Conservation (phyloP, 2,329 filamentous ascomycete genomes). For the Ophiosphaerella herpotricha region DNA sequence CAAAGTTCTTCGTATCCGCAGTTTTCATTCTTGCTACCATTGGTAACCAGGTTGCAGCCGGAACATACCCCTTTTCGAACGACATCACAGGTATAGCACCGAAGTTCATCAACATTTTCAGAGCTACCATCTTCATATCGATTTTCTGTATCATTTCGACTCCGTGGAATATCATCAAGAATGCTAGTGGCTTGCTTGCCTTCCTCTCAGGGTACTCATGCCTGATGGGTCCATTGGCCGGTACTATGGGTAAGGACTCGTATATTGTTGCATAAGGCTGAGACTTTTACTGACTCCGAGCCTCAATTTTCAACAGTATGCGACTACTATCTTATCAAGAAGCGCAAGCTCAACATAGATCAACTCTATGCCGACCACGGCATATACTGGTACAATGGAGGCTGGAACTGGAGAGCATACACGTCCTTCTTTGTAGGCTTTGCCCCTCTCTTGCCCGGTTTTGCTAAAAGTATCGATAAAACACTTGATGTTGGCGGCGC, state of each 20-base stretch:
- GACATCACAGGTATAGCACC: constrained; percentile 20
- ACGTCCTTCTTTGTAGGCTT: constrained; percentile 38
- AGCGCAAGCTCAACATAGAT: constrained; percentile 40
- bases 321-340: constrained; percentile 44
- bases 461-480: constrained; percentile 46
- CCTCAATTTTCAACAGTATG: constrained; percentile 30
- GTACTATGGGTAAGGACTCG: not conserved
- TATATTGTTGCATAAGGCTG: too few relatives aligned
- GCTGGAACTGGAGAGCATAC: constrained; percentile 43
- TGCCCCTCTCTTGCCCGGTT: constrained; percentile 44
- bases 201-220: constrained; percentile 45
- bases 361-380: constrained; percentile 38
- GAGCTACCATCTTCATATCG: constrained; percentile 41
- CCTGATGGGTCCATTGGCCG: constrained; percentile 42
- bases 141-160: constrained; percentile 42
- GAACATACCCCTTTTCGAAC: constrained; percentile 45
- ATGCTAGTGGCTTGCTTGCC: constrained; percentile 39
- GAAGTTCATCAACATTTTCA: constrained; percentile 45
- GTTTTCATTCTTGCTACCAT: constrained; percentile 51
- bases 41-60: constrained; percentile 50
- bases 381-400: constrained; percentile 41
- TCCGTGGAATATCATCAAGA: constrained; percentile 47
- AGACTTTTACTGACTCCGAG: too few relatives aligned
- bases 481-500: constrained; percentile 46
- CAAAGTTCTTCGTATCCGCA: constrained; percentile 49